Percentiles rank a stretch among this genome's conserved stretches.
These are phyloP conservation scores for Colletotrichum sp. DNA, from an alignment of 2,329 filamentous ascomycete genomes.

Conservation along the genomic window DNA sequence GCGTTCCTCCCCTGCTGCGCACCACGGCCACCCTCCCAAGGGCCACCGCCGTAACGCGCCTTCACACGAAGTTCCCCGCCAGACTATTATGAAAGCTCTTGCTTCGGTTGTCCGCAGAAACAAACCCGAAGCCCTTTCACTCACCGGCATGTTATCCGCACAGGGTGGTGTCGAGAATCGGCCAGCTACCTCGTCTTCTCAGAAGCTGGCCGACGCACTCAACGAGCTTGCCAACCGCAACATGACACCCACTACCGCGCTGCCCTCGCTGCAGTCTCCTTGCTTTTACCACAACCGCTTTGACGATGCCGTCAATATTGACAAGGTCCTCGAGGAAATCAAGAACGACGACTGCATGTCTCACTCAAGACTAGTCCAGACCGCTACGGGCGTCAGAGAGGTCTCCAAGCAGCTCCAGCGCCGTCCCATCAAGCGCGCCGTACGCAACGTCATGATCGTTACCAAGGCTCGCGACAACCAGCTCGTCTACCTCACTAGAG, in stretches of 20 bases:
- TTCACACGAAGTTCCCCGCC: constrained; percentile 74
- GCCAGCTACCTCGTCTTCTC: constrained; percentile 55
- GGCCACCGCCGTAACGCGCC: constrained; percentile 53
- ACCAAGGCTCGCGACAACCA: constrained; percentile 97
- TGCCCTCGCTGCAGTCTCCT: constrained; percentile 82
- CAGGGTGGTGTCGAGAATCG: constrained; percentile 41
- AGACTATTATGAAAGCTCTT: constrained; percentile 83
- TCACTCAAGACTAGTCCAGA: constrained; percentile 92
- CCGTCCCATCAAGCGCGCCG: constrained; percentile 87
- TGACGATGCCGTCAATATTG: constrained; percentile 93
- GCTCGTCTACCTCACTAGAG: constrained; percentile 85
- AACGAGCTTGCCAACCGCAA: constrained; percentile 54
- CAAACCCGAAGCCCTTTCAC: constrained; percentile 67
- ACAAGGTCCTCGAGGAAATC: constrained; percentile 94
- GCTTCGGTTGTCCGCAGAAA: constrained; percentile 69
- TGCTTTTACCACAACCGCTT: constrained; percentile 99
- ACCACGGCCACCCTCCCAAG: constrained; percentile 8
- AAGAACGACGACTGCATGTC: constrained; percentile 88
- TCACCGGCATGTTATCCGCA: constrained; percentile 63
- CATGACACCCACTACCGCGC: constrained; percentile 51
- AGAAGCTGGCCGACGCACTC: constrained; percentile 68
- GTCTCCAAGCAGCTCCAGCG: constrained; percentile 95
- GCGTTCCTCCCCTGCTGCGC: constrained; percentile 1
- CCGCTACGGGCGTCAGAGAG: constrained; percentile 91
- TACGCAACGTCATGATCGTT: constrained; percentile 96